These are phyloP conservation scores for Biscutella laevigata DNA, from an alignment of 441 rosid genomes.

Conservation along the genomic window DNA sequence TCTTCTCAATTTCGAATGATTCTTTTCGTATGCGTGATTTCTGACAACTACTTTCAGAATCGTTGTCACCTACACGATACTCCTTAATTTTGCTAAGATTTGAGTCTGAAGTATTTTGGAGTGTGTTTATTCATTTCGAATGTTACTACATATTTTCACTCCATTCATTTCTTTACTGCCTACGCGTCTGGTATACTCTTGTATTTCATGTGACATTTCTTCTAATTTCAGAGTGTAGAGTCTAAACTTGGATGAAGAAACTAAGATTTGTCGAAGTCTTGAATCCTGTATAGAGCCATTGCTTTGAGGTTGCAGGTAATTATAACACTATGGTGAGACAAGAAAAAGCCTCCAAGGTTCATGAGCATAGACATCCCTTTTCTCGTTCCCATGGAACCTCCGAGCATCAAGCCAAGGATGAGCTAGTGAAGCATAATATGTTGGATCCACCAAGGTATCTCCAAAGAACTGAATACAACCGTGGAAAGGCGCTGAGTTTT, in stretches of 20 bases:
- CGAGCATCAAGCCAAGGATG: slow-evolving; percentile 41
- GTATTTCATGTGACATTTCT: not conserved
- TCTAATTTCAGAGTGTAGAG: slow-evolving; percentile 8
- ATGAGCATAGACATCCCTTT: slow-evolving; percentile 30
- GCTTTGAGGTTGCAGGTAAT: slow-evolving; percentile 3
- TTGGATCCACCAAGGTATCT: slow-evolving; percentile 65
- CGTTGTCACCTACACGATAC: not conserved
- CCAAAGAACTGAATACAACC: slow-evolving; percentile 36
- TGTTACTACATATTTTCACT: too few species aligned
- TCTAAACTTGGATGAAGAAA: slow-evolving; percentile 7
- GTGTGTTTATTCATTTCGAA: too few species aligned
- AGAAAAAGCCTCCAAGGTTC: slow-evolving; percentile 29
- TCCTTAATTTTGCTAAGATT: slow-evolving; percentile 6
- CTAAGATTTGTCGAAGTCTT: not conserved
- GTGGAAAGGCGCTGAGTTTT: slow-evolving; percentile 60
- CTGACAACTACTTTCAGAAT: not conserved
- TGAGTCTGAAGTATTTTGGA: not conserved
- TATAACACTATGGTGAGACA: slow-evolving; percentile 18
- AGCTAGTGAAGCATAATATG: slow-evolving; percentile 56
- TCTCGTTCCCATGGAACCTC: slow-evolving; percentile 19
- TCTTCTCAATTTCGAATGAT: not conserved
- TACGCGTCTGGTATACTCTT: not conserved
- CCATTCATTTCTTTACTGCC: not conserved
- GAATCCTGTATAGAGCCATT: not conserved
- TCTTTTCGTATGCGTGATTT: not conserved